These are phyloP conservation scores for Oryza glaberrima DNA, from an alignment of 176 grass and related monocot species.

Conservation along the genomic window DNA sequence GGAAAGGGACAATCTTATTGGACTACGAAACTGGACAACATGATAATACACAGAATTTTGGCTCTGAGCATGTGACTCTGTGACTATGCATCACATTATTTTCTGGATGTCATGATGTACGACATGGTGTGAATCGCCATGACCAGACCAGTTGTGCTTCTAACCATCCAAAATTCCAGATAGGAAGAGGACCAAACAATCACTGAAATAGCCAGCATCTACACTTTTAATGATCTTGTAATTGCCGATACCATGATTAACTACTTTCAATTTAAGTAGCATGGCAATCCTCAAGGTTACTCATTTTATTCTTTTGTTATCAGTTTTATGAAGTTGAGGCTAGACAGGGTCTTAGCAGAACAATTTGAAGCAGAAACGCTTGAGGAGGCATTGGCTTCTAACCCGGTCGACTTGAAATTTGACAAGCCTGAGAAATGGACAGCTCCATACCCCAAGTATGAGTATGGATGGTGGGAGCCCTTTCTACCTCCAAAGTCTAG, in stretches of 20 bases:
- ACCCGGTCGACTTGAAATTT: conserved; percentile 75
- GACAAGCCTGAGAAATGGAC: conserved; percentile 82
- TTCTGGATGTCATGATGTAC: conserved; percentile 10
- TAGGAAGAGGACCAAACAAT: conserved; percentile 7
- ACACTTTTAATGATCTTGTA: background rate
- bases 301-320: conserved; percentile 16
- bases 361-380: conserved; percentile 72
- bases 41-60: background rate
- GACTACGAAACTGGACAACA: background rate
- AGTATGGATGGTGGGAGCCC: conserved; percentile 90
- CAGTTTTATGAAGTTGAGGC: conserved; percentile 95
- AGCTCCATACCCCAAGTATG: conserved; percentile 90
- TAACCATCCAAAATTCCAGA: background rate
- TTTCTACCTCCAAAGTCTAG: conserved; percentile 73
- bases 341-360: conserved; percentile 75
- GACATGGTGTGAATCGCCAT: background rate
- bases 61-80: background rate
- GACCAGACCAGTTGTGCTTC: background rate
- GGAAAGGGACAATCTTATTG: background rate
- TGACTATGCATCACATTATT: background rate
- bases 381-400: conserved; percentile 75
- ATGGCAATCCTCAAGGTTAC: conserved; percentile 20
- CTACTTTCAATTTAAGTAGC: conserved; percentile 14
- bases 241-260: background rate
- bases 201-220: background rate